phyloP scores from a whole-genome alignment of 352 stramenopile genomes.

The Phytophthora megakarya region DNA sequence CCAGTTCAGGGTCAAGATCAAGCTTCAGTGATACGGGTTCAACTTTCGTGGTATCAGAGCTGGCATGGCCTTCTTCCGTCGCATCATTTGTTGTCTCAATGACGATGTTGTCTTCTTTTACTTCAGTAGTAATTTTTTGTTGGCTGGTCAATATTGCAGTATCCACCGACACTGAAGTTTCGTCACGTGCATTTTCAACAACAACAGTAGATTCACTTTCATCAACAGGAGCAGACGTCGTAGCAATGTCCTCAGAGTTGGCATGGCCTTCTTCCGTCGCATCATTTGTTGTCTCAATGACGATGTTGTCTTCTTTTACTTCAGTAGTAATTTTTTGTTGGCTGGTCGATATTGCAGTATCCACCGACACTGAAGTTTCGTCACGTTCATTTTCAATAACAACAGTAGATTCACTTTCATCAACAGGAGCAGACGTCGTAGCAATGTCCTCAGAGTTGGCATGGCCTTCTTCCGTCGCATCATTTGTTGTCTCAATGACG shows the following conservation, averaged over 20 bases:
- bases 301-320: background rate
- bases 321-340: background rate
- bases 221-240: background rate
- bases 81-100: background rate
- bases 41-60: background rate
- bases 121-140: background rate
- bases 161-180: background rate
- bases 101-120: background rate
- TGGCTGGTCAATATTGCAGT: background rate
- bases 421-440: background rate
- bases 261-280: background rate
- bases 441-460: background rate
- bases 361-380: background rate
- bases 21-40: conserved; percentile 19
- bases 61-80: background rate
- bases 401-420: conserved; percentile 1
- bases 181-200: conserved; percentile 2
- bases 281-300: background rate
- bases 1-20: conserved; percentile 11
- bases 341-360: background rate
- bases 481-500: background rate
- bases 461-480: background rate
- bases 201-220: background rate
- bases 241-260: background rate
- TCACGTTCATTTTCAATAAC: conserved; percentile 1